Base-by-base conservation (phyloP, 2,329 filamentous ascomycete species). In the Penicillium digitatum region DNA sequence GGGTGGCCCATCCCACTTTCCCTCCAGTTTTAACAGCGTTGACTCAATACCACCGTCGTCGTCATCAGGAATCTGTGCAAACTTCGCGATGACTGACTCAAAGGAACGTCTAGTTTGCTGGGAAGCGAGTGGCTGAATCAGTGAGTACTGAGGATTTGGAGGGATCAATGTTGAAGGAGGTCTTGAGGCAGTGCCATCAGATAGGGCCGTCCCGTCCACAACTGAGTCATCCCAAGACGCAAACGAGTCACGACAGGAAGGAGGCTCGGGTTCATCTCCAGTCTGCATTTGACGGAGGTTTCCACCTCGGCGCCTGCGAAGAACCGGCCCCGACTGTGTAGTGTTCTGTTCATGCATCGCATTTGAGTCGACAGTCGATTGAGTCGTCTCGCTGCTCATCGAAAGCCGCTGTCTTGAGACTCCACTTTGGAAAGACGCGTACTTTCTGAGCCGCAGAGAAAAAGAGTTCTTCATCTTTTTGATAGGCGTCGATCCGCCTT, bases 11-110 rank as follows among this genome's bases (percentile, higher is more conserved):
- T 81, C 85, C 68, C 87, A 94, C 62, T 85, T 93, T 10, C 94
- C 94, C 75, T 99, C 94, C 0, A 99, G 80, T 67, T 97, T 99
- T 64, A 92, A 75, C 48, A 99, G 73, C 0, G 94, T 90, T n/a
- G 92, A 91, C 68, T 97, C 94, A 26, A 97, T 86, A 12, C 93
- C 93, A 7, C 90, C 90, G 67, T 95, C 89, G 43, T 87, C 87
- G 57, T 95, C 90, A 67, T 96, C 92, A 0, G 93, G 90, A 26
- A 97, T 89, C 52, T 89, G 86, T 2, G 92, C 90, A 51, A 99
- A 83, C 64, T 89, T 89, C 56, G 92, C 86, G 1, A 95, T 90
- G 65, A 95, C 91, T 3, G 83, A 87, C 71, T 97, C 90, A 63
- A 97, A 96, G 0, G 92, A 96, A 1, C 81, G 80, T 42, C 82